phyloP scores from a whole-genome alignment of 805 yeast species.

The Wickerhamomyces rabaulensis region DNA sequence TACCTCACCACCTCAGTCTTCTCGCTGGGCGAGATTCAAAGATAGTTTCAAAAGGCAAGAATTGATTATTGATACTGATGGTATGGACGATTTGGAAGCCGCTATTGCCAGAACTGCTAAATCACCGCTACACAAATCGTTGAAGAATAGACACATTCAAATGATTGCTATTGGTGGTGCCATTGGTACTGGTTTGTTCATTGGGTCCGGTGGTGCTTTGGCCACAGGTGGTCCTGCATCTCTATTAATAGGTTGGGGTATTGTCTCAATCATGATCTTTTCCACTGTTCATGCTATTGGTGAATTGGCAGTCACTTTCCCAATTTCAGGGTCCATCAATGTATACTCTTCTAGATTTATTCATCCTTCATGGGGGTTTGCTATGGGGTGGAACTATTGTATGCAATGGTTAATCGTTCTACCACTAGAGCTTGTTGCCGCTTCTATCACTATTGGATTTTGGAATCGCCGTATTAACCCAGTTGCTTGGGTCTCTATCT shows the following conservation, averaged over 20 bases:
- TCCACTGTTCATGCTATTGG: constrained; percentile 51
- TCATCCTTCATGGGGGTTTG: constrained; percentile 58
- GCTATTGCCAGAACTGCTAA: constrained; percentile 28
- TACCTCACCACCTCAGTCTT: no score
- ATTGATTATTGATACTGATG: constrained; percentile 10
- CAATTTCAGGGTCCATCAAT: constrained; percentile 60
- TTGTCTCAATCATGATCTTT: constrained; percentile 44
- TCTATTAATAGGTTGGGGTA: constrained; percentile 36
- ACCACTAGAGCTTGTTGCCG: constrained; percentile 48
- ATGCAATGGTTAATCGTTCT: constrained; percentile 46
- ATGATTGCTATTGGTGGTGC: constrained; percentile 82
- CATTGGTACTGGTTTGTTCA: constrained; percentile 79
- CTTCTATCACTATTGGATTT: constrained; percentile 47
- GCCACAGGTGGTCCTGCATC: constrained; percentile 58
- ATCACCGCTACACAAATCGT: constrained; percentile 31
- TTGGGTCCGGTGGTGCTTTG: constrained; percentile 64
- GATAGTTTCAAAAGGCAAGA: constrained; percentile 13
- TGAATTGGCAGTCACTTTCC: constrained; percentile 57
- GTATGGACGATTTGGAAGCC: constrained; percentile 38
- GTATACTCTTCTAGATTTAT: constrained; percentile 53
- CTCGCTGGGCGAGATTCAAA: no score
- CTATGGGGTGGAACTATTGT: constrained; percentile 54
- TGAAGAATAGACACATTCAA: constrained; percentile 52
- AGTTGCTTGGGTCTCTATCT: constrained; percentile 45
- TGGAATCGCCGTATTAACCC: constrained; percentile 42